phyloP scores from a whole-genome alignment of 2,329 filamentous ascomycete species.

The Penicillium digitatum region DNA sequence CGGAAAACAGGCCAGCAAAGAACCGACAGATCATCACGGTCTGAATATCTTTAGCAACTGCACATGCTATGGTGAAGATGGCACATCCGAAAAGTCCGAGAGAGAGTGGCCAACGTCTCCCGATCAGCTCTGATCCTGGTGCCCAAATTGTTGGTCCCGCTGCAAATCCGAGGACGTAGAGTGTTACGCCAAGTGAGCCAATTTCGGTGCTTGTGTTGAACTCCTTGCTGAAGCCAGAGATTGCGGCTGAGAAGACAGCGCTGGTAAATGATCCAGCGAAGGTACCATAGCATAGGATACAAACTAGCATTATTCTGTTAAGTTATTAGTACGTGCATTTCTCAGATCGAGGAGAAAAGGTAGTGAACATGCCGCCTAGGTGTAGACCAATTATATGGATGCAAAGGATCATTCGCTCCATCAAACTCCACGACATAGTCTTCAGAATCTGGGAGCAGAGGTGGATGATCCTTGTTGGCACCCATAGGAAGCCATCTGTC shows the following conservation, averaged over 20 bases:
- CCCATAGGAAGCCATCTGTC: constrained; percentile 27
- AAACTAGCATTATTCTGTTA: constrained; percentile 1
- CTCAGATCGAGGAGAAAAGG: not conserved
- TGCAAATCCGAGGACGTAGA: constrained; percentile 48
- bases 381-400: constrained; percentile 52
- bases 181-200: constrained; percentile 39
- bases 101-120: constrained; percentile 50
- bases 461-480: constrained; percentile 49
- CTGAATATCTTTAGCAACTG: constrained; percentile 36
- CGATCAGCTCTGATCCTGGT: constrained; percentile 57
- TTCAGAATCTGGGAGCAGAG: constrained; percentile 47
- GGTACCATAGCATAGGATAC: constrained; percentile 7
- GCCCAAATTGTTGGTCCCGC: constrained; percentile 56
- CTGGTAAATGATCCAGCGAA: constrained; percentile 39
- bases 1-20: constrained; percentile 45
- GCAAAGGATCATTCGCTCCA: constrained; percentile 49
- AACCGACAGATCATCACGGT: constrained; percentile 44
- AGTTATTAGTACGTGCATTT: not conserved
- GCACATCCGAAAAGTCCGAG: constrained; percentile 38
- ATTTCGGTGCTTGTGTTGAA: constrained; percentile 46
- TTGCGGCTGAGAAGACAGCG: constrained; percentile 68
- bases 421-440: constrained; percentile 57
- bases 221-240: constrained; percentile 51
- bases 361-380: constrained; percentile 39
- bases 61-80: constrained; percentile 43